phyloP scores from a whole-genome alignment of 352 stramenopile genomes.

The Aphanomyces invadans region DNA sequence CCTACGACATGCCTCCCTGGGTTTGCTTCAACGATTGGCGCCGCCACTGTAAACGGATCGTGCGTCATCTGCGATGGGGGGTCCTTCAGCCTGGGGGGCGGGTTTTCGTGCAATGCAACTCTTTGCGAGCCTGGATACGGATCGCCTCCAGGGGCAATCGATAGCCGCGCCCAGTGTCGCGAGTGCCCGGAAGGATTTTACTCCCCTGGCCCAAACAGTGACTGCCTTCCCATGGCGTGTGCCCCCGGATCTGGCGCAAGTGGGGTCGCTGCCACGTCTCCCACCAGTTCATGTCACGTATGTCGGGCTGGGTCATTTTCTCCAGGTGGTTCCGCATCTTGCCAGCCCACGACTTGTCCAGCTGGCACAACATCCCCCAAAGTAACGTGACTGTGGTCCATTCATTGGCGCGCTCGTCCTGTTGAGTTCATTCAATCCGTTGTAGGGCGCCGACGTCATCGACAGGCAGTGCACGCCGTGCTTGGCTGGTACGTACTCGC shows the following conservation, averaged over 20 bases:
- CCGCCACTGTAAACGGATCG: slow-evolving; percentile 3
- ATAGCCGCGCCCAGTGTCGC: background rate
- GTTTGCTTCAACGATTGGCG: slow-evolving; percentile 1
- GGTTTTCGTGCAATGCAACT: background rate
- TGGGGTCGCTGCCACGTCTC: background rate
- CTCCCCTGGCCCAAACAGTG: background rate
- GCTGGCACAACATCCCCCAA: slow-evolving; percentile 1
- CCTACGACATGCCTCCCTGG: slow-evolving; percentile 3
- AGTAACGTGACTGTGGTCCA: background rate
- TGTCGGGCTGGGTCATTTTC: slow-evolving; percentile 3
- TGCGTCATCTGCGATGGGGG: background rate
- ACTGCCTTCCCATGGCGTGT: slow-evolving; percentile 11
- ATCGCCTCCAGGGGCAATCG: background rate
- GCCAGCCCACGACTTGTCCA: background rate
- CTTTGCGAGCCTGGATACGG: slow-evolving; percentile 5
- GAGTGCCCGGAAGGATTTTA: background rate
- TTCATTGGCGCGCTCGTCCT: too few relatives aligned
- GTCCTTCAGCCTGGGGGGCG: background rate
- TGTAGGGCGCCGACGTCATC: slow-evolving; percentile 19
- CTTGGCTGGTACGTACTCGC: background rate
- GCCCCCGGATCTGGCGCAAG: background rate
- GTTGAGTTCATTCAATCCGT: too few relatives aligned
- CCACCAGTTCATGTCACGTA: background rate
- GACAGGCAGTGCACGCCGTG: slow-evolving; percentile 12
- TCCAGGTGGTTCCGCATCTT: background rate